Percentiles rank a stretch among this genome's conserved stretches.
phyloP scores from a whole-genome alignment of 2,329 filamentous ascomycete species.

The Aspergillus sp. region DNA sequence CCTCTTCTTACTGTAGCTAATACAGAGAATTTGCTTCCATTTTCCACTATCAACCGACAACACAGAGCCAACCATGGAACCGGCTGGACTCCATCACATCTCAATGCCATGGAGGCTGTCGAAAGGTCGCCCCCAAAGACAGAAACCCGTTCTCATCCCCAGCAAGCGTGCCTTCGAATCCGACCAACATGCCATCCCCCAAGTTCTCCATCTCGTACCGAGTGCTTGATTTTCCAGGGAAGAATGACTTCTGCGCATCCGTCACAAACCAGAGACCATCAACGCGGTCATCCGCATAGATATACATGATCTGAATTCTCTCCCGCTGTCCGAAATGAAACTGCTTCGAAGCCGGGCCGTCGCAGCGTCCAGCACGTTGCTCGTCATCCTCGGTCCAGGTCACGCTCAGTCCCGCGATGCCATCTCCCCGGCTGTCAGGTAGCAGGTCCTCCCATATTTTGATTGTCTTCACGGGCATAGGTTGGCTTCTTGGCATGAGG shows the following conservation, averaged over 20 bases:
- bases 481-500: not conserved
- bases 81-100: not conserved
- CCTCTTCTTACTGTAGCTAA: too few relatives aligned
- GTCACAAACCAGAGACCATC: slow-evolving; percentile 5
- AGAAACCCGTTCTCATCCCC: not conserved
- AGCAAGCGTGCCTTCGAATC: not conserved
- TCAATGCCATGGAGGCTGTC: not conserved
- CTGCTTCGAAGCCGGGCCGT: not conserved
- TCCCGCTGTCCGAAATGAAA: not conserved
- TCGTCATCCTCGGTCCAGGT: not conserved
- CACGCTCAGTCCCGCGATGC: not conserved
- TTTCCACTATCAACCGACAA: too few relatives aligned
- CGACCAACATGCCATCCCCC: slow-evolving; percentile 1
- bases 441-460: slow-evolving; percentile 2
- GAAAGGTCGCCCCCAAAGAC: not conserved
- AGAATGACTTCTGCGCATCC: not conserved
- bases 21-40: too few relatives aligned
- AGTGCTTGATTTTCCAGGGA: not conserved
- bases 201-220: not conserved
- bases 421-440: not conserved
- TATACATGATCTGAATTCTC: slow-evolving; percentile 4
- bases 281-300: not conserved
- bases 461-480: slow-evolving; percentile 33
- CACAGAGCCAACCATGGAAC: not conserved
- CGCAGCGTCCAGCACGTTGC: not conserved